Evolutionary conservation across 805 yeast species (phyloP), one percentile per base, ranked within the genome.

Genomic region (Starmerella roubikii): DNA sequence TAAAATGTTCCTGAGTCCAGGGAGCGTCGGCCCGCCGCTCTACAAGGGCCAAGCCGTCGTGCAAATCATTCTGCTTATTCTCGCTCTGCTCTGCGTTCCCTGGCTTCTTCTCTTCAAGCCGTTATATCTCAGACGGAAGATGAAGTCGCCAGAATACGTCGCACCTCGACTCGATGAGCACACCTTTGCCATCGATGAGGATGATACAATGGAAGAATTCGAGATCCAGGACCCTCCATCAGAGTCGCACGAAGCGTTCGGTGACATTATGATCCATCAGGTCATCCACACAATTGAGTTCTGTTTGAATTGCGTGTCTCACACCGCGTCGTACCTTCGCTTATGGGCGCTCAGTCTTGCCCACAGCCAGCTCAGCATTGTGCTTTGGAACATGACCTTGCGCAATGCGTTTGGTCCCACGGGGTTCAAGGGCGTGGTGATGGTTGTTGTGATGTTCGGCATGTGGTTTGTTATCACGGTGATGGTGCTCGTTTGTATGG

Each of bases 251-350:
- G 46, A 45, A 30, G 35, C 49, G 28, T 81, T 88, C 55, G 94
- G 96, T 32, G 98, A 88, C 54, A 74, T 88, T 15, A 79, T 88
- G 81, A 88, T 88, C 51, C 95, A 88, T 57, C 98, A 88, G 63
- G 94, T 88, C 16, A 88, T 88, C 50, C 97, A 91, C 59, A 91
- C 98, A 3, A 88, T 88, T 55, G 98, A 88, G 67, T 88, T 88
- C 61, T 88, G 98, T 56, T 68, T 88, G 55, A 91, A 91, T 59
- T 84, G 96, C 67, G 94, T 88, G 18, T 83, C 95, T 13, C 98
- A 88, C 59, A 88, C 98, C 0, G 98, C 98, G 1, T 88, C 97
- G 0, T 88, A 88, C 56, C 69, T 88, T 49, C 79, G 98, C 59
- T 66, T 88, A 47, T 88, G 98, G 98, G 98, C 98, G 4, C 67